These are phyloP conservation scores for Endocladia muricata DNA, from an alignment of 31 red algal species.

Conservation along the genomic window DNA sequence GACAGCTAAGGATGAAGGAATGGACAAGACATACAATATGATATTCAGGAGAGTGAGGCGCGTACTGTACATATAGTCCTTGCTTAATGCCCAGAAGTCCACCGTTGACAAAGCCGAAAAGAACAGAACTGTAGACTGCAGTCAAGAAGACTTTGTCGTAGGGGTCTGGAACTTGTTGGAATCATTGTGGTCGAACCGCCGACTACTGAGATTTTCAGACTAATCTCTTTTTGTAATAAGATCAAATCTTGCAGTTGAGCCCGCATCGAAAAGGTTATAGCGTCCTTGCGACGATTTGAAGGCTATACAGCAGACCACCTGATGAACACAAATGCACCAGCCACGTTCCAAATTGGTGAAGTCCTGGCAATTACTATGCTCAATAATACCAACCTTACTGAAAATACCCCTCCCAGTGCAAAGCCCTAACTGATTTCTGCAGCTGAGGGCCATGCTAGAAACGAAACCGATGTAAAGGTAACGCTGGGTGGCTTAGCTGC, in stretches of 20 bases:
- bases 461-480: neutral
- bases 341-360: slow-evolving; percentile 19
- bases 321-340: neutral
- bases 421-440: neutral
- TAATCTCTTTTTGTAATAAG: neutral
- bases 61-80: neutral
- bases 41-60: neutral
- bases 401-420: neutral
- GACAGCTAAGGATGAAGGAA: neutral
- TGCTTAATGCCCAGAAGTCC: neutral
- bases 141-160: neutral
- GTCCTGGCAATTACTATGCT: slow-evolving; percentile 22
- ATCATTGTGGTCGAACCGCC: slow-evolving; percentile 13
- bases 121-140: slow-evolving; percentile 10
- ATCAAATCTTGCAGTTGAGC: neutral
- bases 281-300: neutral
- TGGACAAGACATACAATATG: neutral
- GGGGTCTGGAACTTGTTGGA: neutral
- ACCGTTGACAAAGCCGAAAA: neutral
- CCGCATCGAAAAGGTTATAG: neutral
- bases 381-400: neutral
- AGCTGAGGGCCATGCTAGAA: neutral
- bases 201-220: neutral
- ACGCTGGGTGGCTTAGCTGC: too few species aligned
- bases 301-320: neutral